Conservation (phyloP, 352 stramenopile species). For the Globisporangium cylindrosporum region DNA sequence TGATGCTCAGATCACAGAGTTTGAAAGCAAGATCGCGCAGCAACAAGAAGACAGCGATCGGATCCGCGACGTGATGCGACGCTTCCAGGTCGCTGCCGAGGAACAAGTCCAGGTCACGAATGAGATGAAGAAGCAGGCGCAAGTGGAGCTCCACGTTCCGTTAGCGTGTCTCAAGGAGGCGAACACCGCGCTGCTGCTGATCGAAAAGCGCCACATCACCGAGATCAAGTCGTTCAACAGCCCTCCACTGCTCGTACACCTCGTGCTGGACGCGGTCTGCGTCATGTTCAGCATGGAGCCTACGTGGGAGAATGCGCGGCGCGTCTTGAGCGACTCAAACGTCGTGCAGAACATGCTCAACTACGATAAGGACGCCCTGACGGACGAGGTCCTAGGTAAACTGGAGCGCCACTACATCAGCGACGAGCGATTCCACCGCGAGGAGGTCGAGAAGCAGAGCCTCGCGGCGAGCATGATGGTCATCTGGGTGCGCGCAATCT, state of each 20-base stretch:
- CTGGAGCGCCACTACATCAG: conserved; percentile 48
- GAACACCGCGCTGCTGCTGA: conserved; percentile 50
- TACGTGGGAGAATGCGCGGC: conserved; percentile 68
- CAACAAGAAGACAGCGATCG: conserved; percentile 44
- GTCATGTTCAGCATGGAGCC: conserved; percentile 69
- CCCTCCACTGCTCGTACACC: conserved; percentile 62
- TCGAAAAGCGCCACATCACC: conserved; percentile 73
- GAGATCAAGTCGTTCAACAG: conserved; percentile 85
- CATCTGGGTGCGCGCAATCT: conserved; percentile 66
- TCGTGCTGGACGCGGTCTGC: conserved; percentile 71
- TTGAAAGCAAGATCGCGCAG: conserved; percentile 27
- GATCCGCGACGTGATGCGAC: conserved; percentile 55
- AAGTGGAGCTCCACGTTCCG: conserved; percentile 54
- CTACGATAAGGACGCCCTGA: conserved; percentile 72
- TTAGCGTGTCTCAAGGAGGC: conserved; percentile 69
- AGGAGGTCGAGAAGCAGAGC: conserved; percentile 77
- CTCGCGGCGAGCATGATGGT: conserved; percentile 78
- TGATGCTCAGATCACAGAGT: conserved; percentile 29
- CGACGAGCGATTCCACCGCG: conserved; percentile 50
- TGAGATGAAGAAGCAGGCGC: conserved; percentile 53
- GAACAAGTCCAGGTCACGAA: conserved; percentile 65
- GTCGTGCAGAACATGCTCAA: conserved; percentile 66
- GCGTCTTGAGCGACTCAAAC: conserved; percentile 61
- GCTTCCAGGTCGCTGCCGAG: conserved; percentile 52
- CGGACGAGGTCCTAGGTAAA: conserved; percentile 31